Evolutionary conservation across 2,329 filamentous ascomycete genomes (phyloP), one percentile per base, ranked within the genome.

Genomic region (Neonectria punicea): DNA sequence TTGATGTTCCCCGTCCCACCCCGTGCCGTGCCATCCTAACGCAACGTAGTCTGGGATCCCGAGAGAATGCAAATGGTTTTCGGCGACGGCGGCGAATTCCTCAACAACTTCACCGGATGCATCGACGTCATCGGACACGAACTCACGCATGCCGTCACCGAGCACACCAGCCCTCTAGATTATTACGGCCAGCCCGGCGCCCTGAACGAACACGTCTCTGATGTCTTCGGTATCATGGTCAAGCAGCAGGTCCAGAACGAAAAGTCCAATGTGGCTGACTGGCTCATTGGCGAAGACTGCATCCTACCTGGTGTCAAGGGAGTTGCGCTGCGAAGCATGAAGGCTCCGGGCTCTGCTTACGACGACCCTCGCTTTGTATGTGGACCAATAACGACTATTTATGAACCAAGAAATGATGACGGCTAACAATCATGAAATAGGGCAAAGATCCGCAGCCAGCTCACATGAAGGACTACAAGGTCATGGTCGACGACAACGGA

Each of bases 101-200:
- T 87, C 57, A 80, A 80, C 70, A 81, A 84, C 74, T 87, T 88
- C 73, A 83, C 84, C 2, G 80, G 80, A 30, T 83, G 80, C 61
- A 76, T 87, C 32, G 86, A 88, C 67, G 85, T 88, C 58, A 87
- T 88, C 61, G 86, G 84, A 3, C 86, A 88, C 67, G 86, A 88
- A 68, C 76, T 88, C 20, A 87, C 85, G 41, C 86, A 88, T 69
- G 86, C 84, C 30, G 79, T 89, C 20, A 85, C 82, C 0, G 81
- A 87, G 67, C 78, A 85, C 71, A 84, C 83, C 3, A 81, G 80
- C 11, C 81, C 82, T 1, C 80, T 89, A 9, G 76, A 82, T 55
- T 88, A 88, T 70, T 68, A 75, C n/a, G 81, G 79, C 41, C 83
- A 88, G 72, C 76, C 83, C 14, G 86, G 86, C 18, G 86, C 86